Conservation (phyloP, 2,329 filamentous ascomycete species). For the Diaporthe destruens region DNA sequence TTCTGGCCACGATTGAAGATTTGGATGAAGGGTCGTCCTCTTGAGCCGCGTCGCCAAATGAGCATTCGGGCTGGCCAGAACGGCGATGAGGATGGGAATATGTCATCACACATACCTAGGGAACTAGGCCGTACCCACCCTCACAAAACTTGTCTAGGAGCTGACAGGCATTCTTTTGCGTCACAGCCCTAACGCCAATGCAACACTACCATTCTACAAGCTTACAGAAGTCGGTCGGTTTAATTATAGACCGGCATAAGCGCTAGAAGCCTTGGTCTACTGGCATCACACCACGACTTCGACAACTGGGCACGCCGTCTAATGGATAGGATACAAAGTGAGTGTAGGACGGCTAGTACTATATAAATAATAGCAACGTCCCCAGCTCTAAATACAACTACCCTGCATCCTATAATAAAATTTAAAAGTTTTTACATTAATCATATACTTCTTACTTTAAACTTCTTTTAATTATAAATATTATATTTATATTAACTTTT, state of each 20-base stretch:
- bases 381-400: no score
- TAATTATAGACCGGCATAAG: neutral
- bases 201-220: neutral
- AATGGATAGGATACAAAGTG: neutral
- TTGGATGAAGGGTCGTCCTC: neutral
- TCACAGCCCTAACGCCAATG: constrained; percentile 3
- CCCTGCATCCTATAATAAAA: no score
- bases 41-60: neutral
- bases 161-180: neutral
- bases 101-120: constrained; percentile 16
- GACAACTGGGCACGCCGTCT: neutral
- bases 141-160: neutral
- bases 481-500: no score
- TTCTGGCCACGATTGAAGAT: neutral
- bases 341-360: neutral
- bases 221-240: no score
- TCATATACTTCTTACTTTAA: no score
- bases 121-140: neutral
- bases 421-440: no score
- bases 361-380: neutral
- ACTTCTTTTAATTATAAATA: no score
- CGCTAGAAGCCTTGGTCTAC: neutral
- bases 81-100: neutral
- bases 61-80: neutral
- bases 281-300: neutral